A percentile compares a stretch with the other conserved stretches of the same genome.
phyloP scores from a whole-genome alignment of 1,284 basidiomycete genomes.

The Serendipita sp. region DNA sequence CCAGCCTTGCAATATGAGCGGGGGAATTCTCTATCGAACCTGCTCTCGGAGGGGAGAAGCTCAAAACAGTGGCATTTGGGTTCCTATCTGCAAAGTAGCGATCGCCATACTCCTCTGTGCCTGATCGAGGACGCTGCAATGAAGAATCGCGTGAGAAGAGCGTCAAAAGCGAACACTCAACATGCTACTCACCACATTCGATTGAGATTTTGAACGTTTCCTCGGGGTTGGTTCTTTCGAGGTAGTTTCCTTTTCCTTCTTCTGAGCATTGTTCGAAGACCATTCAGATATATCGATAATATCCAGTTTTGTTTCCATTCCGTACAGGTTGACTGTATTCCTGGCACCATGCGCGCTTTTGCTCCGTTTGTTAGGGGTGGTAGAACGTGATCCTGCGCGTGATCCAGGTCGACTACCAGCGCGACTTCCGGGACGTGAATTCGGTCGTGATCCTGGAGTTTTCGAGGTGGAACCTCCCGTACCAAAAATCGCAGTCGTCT shows the following conservation, averaged over 20 bases:
- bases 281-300: not conserved
- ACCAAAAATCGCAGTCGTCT: not conserved
- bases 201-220: not conserved
- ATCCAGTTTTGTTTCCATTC: slow-evolving; percentile 4
- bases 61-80: not conserved
- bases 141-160: not conserved
- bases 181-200: not conserved
- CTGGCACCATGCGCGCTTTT: not conserved
- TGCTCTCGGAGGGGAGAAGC: not conserved
- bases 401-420: not conserved
- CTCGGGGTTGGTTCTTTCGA: slow-evolving; percentile 2
- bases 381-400: not conserved
- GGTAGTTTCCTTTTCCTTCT: not conserved
- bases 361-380: not conserved
- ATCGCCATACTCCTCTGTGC: not conserved
- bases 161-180: not conserved
- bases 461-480: not conserved
- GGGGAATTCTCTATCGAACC: not conserved
- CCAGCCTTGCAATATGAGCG: not conserved
- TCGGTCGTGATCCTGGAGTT: not conserved
- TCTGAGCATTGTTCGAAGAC: not conserved
- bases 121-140: not conserved
- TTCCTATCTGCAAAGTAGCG: not conserved
- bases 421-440: not conserved
- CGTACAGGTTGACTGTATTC: slow-evolving; percentile 3